These are phyloP conservation scores for Sporothrix luriei DNA, from an alignment of 2,329 filamentous ascomycete genomes.

Conservation along the genomic window DNA sequence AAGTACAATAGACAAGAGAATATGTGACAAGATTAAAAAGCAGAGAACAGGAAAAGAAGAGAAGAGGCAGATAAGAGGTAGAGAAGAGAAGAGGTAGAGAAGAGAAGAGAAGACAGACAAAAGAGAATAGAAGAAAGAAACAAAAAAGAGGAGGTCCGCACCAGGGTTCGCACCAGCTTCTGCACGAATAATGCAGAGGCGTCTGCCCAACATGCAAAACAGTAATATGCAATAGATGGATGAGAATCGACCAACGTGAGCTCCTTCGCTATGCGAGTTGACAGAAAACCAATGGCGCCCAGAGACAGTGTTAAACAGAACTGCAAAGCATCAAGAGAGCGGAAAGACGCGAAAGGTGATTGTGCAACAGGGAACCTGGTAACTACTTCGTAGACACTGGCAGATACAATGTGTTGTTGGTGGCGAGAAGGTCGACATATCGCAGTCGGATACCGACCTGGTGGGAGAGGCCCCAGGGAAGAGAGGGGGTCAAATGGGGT, in stretches of 20 bases:
- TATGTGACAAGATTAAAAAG: not conserved
- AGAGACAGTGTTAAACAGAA: not conserved
- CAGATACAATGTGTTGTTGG: not conserved
- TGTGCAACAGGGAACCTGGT: not conserved
- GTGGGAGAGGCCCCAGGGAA: not conserved
- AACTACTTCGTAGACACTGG: not conserved
- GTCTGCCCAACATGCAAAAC: not conserved
- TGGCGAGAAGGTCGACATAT: constrained; percentile 11
- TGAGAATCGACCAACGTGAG: no score
- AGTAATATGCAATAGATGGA: not conserved
- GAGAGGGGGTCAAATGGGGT: not conserved
- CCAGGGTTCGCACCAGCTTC: not conserved
- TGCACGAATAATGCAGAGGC: not conserved
- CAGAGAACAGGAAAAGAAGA: not conserved
- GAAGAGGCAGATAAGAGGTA: not conserved
- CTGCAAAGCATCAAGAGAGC: not conserved
- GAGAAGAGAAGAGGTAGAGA: not conserved
- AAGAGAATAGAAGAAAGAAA: not conserved
- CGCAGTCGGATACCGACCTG: constrained; percentile 22
- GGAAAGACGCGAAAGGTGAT: no score
- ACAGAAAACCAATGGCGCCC: not conserved
- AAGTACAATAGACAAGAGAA: not conserved
- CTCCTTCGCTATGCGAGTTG: no score
- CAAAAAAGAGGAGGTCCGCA: constrained; percentile 3
- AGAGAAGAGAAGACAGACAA: not conserved